phyloP scores from a whole-genome alignment of 2,329 filamentous ascomycete genomes.

The Aurifilum marmelostoma region DNA sequence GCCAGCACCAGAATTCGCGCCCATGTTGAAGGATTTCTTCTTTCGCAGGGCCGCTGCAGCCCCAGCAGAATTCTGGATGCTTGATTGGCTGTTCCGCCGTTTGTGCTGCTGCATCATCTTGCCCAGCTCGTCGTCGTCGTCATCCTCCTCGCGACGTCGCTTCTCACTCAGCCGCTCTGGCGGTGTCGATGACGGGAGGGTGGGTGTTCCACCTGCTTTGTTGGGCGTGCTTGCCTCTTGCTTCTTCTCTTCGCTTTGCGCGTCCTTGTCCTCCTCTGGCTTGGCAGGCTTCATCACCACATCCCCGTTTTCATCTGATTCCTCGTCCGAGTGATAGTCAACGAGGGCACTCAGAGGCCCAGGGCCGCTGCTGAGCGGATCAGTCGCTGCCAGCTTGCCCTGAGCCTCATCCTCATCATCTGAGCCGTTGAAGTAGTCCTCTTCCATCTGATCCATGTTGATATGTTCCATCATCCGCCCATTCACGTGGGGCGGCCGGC shows the following conservation, averaged over 20 bases:
- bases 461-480: constrained; percentile 70
- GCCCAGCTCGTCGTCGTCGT: constrained; percentile 89
- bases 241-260: constrained; percentile 33
- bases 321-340: constrained; percentile 54
- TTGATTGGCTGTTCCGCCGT: constrained; percentile 62
- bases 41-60: constrained; percentile 46
- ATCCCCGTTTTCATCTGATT: constrained; percentile 67
- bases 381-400: constrained; percentile 39
- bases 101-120: constrained; percentile 73
- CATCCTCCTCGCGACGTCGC: constrained; percentile 87
- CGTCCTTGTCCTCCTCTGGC: constrained; percentile 9
- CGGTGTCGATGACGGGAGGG: constrained; percentile 54
- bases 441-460: constrained; percentile 76
- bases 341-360: constrained; percentile 63
- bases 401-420: constrained; percentile 81
- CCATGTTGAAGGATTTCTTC: constrained; percentile 50
- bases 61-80: constrained; percentile 45
- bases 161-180: constrained; percentile 86
- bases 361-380: constrained; percentile 60
- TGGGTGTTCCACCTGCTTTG: constrained; percentile 39
- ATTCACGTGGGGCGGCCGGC: constrained; percentile 46
- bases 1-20: constrained; percentile 44
- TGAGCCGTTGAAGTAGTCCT: constrained; percentile 90
- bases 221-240: constrained; percentile 37
- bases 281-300: constrained; percentile 36